These are phyloP conservation scores for Sphaerosporella brunnea DNA, from an alignment of 495 filamentous ascomycete species.

Conservation along the genomic window DNA sequence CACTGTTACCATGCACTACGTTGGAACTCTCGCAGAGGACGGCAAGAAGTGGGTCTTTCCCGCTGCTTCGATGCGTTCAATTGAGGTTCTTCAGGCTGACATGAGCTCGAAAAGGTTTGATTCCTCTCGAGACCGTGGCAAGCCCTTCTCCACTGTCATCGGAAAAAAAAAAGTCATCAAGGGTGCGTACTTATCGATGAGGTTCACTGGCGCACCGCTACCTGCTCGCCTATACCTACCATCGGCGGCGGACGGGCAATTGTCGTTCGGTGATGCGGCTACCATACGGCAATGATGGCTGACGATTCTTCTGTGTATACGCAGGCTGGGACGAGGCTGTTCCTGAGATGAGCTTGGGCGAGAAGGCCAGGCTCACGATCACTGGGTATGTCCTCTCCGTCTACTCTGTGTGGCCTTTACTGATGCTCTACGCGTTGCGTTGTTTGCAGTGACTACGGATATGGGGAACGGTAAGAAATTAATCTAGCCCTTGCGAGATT, in stretches of 20 bases:
- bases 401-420: background rate
- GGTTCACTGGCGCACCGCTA: too few relatives aligned
- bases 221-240: too few relatives aligned
- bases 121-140: slow-evolving; percentile 36
- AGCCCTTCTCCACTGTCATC: slow-evolving; percentile 38
- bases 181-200: slow-evolving; percentile 36
- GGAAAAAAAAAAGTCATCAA: slow-evolving; percentile 44
- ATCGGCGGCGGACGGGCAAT: too few relatives aligned
- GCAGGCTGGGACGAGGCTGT: slow-evolving; percentile 54
- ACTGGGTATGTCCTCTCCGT: slow-evolving; percentile 33
- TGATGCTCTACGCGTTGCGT: slow-evolving; percentile 15
- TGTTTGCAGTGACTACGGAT: slow-evolving; percentile 43
- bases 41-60: slow-evolving; percentile 11
- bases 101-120: slow-evolving; percentile 37
- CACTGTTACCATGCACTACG: slow-evolving; percentile 44
- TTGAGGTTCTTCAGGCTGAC: too few relatives aligned
- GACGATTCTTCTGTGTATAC: background rate
- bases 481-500: slow-evolving; percentile 2
- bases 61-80: too few relatives aligned
- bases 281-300: too few relatives aligned
- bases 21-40: slow-evolving; percentile 37
- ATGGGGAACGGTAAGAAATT: slow-evolving; percentile 37
- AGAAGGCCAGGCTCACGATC: slow-evolving; percentile 43
- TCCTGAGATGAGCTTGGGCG: slow-evolving; percentile 42
- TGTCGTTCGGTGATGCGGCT: too few relatives aligned